These are phyloP conservation scores for Patellaria atrata DNA, from an alignment of 495 filamentous ascomycete genomes.

Conservation along the genomic window DNA sequence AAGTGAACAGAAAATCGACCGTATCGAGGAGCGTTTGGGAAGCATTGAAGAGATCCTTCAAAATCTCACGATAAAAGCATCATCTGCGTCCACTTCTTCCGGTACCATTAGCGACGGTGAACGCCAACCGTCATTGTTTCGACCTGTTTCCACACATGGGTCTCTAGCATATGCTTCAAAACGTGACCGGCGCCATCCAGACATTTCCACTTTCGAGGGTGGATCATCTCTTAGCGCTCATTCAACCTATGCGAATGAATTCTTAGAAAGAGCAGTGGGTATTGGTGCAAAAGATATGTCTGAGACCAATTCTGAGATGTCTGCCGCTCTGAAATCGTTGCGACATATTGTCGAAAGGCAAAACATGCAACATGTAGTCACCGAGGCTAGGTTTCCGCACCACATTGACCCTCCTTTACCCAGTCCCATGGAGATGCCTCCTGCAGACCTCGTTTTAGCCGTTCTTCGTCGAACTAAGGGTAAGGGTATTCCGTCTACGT, in stretches of 20 bases:
- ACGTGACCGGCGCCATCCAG: not conserved
- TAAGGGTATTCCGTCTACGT: too few species aligned
- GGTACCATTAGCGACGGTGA: too few species aligned
- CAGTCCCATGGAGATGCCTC: too few species aligned
- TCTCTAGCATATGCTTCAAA: conserved; percentile 1
- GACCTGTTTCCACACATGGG: too few species aligned
- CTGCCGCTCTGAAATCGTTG: conserved; percentile 37
- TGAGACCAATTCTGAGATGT: conserved; percentile 38
- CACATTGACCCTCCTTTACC: too few species aligned
- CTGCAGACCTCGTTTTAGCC: too few species aligned
- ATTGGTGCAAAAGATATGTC: too few species aligned
- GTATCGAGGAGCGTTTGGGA: conserved; percentile 46
- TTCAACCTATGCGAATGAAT: conserved; percentile 47
- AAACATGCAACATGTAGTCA: too few species aligned
- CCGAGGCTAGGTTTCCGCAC: too few species aligned
- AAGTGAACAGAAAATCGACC: conserved; percentile 56
- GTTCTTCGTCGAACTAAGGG: too few species aligned
- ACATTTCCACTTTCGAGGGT: conserved; percentile 47
- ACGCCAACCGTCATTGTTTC: too few species aligned
- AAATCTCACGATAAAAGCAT: conserved; percentile 8
- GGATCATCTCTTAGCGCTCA: conserved; percentile 46
- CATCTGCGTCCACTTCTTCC: too few species aligned
- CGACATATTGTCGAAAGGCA: conserved; percentile 26
- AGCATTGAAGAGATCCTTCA: conserved; percentile 40
- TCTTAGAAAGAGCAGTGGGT: conserved; percentile 42